Conservation (phyloP, 352 stramenopile genomes). For the Phytophthora palmivora region DNA sequence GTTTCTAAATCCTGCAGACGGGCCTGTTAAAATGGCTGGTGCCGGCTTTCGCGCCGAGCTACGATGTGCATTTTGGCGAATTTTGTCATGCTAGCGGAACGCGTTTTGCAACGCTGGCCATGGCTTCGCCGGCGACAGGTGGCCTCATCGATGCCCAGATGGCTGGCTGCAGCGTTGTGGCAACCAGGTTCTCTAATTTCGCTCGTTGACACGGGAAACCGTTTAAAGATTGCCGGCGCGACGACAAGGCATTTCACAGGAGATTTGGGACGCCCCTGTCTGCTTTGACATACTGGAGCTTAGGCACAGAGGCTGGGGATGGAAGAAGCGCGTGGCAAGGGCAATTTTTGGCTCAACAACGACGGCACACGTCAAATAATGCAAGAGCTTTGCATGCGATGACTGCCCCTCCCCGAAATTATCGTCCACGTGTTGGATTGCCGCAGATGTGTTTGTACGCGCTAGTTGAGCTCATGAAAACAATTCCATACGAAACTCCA, state of each 20-base stretch:
- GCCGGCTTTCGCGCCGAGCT: constrained; percentile 11
- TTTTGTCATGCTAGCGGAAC: constrained; percentile 1
- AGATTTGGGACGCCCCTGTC: constrained; percentile 22
- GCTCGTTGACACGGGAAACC: constrained; percentile 8
- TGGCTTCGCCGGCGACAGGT: constrained; percentile 20
- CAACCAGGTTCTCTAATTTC: constrained; percentile 25
- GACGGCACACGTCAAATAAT: constrained; percentile 24
- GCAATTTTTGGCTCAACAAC: constrained; percentile 29
- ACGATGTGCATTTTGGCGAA: constrained; percentile 4
- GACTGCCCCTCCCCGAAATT: constrained; percentile 15
- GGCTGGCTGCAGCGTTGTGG: constrained; percentile 19
- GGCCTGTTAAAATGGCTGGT: constrained; percentile 20
- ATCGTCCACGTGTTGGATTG: constrained; percentile 1
- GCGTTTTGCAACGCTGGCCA: constrained; percentile 5
- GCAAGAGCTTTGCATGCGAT: constrained; percentile 13
- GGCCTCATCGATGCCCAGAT: constrained; percentile 12
- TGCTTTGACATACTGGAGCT: constrained; percentile 15
- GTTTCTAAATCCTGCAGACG: constrained; percentile 19
- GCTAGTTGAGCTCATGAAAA: not conserved
- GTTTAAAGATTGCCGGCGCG: constrained; percentile 24
- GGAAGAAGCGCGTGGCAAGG: constrained; percentile 28
- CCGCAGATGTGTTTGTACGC: constrained; percentile 8
- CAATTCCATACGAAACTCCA: constrained; percentile 3
- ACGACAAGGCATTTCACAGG: constrained; percentile 22
- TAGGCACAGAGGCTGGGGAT: not conserved